phyloP scores from a whole-genome alignment of 2,329 filamentous ascomycete species.

The Ceratocystis variospora region DNA sequence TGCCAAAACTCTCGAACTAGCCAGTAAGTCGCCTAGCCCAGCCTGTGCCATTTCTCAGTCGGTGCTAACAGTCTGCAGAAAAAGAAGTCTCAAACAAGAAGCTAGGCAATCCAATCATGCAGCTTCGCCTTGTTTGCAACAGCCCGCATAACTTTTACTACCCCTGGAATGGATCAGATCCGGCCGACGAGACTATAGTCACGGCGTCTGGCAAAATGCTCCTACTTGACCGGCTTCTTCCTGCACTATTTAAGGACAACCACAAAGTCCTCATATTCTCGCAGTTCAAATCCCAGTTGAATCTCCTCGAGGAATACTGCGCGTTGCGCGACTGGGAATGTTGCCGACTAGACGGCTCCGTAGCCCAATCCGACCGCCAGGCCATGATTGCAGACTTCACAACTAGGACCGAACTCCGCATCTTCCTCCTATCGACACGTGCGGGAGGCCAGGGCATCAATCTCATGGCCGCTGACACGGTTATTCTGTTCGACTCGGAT shows the following conservation, averaged over 20 bases:
- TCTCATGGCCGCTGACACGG: constrained; percentile 78
- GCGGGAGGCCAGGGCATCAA: constrained; percentile 95
- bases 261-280: constrained; percentile 95
- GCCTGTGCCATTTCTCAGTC: not conserved
- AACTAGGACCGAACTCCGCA: constrained; percentile 45
- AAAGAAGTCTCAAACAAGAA: constrained; percentile 84
- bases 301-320: constrained; percentile 81
- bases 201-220: constrained; percentile 92
- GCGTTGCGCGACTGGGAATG: constrained; percentile 66
- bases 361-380: constrained; percentile 58
- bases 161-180: constrained; percentile 54
- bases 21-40: constrained; percentile 41
- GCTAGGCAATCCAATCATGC: constrained; percentile 82
- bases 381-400: constrained; percentile 64
- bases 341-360: constrained; percentile 82
- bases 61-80: constrained; percentile 35
- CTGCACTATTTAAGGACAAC: constrained; percentile 53
- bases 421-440: constrained; percentile 81
- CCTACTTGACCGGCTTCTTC: constrained; percentile 73
- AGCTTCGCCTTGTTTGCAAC: constrained; percentile 83
- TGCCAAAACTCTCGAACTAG: constrained; percentile 56
- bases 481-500: constrained; percentile 74
- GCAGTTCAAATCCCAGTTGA: constrained; percentile 88
- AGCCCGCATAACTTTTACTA: constrained; percentile 95
- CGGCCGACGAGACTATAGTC: constrained; percentile 67